phyloP scores from a whole-genome alignment of 306 rosid genomes.

The Senna tora region DNA sequence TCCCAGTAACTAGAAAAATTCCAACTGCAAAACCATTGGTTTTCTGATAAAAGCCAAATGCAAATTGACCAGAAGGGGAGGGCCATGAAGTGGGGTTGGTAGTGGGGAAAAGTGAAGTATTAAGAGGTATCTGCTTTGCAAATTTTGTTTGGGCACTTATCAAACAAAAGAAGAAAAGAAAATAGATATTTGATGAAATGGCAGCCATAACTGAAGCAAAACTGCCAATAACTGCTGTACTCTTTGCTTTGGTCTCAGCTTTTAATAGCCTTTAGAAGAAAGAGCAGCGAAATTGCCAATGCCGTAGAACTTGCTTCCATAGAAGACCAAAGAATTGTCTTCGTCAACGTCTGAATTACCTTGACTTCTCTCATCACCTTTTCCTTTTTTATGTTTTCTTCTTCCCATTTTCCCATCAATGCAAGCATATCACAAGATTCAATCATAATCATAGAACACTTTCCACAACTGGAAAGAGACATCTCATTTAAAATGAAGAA shows the following conservation, averaged over 20 bases:
- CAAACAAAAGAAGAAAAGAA: constrained; percentile 8
- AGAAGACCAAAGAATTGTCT: too few relatives aligned
- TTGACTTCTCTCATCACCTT: too few relatives aligned
- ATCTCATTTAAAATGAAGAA: not conserved
- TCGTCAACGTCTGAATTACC: too few relatives aligned
- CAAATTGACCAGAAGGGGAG: constrained; percentile 40
- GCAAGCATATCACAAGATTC: not conserved
- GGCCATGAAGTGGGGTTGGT: not conserved
- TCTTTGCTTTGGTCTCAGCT: too few relatives aligned
- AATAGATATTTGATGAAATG: not conserved
- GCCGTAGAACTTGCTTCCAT: not conserved
- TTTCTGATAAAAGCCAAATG: constrained; percentile 43
- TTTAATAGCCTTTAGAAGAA: not conserved
- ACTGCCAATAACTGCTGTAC: too few relatives aligned
- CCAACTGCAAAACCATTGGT: constrained; percentile 34
- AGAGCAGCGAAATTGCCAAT: not conserved
- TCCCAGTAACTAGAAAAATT: constrained; percentile 26
- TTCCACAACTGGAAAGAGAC: not conserved
- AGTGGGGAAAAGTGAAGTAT: constrained; percentile 19
- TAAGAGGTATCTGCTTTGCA: not conserved
- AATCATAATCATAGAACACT: too few relatives aligned
- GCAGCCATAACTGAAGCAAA: too few relatives aligned
- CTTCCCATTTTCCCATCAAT: not conserved
- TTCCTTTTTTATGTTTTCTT: too few relatives aligned
- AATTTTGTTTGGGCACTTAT: not conserved